A percentile compares a stretch with the other conserved stretches of the same genome.
These are phyloP conservation scores for Phytopythium oedochilum DNA, from an alignment of 352 stramenopile genomes.

Conservation along the genomic window DNA sequence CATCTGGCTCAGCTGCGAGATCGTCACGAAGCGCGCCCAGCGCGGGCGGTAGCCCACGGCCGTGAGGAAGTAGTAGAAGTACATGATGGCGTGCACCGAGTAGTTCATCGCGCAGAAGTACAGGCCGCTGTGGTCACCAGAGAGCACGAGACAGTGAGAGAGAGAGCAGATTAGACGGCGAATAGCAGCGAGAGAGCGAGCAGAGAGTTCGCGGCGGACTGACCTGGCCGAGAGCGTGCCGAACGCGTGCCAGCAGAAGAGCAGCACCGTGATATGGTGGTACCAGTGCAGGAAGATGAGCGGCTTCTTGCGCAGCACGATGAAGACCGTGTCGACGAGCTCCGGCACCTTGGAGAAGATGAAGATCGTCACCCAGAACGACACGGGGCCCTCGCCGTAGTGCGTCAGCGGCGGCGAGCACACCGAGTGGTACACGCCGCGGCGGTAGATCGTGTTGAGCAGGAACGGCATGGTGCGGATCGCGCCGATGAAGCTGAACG, in stretches of 20 bases:
- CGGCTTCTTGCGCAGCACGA: constrained; percentile 96
- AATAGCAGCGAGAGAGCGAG: constrained; percentile 8
- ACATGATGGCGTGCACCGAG: constrained; percentile 97
- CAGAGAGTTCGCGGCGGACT: constrained; percentile 4
- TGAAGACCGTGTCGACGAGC: constrained; percentile 96
- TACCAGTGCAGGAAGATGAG: constrained; percentile 99
- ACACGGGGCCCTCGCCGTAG: constrained; percentile 65
- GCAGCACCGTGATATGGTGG: constrained; percentile 97
- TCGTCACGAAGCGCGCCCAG: constrained; percentile 82
- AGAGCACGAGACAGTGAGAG: constrained; percentile 4
- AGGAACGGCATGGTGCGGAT: constrained; percentile 77
- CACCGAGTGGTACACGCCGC: constrained; percentile 81
- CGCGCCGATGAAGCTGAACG: constrained; percentile 80
- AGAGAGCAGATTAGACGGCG: neutral
- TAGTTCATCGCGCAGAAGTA: constrained; percentile 99
- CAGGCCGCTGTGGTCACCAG: constrained; percentile 56
- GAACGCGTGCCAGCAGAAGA: constrained; percentile 98
- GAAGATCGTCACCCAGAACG: constrained; percentile 80
- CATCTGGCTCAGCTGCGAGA: constrained; percentile 90
- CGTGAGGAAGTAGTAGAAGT: constrained; percentile 95
- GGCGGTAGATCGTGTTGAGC: constrained; percentile 71
- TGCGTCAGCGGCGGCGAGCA: constrained; percentile 60
- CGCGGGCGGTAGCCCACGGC: constrained; percentile 73
- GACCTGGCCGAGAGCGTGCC: constrained; percentile 84
- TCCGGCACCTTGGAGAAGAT: constrained; percentile 92